phyloP scores from a whole-genome alignment of 257 asterid genomes.

The Capsicum chinense region DNA sequence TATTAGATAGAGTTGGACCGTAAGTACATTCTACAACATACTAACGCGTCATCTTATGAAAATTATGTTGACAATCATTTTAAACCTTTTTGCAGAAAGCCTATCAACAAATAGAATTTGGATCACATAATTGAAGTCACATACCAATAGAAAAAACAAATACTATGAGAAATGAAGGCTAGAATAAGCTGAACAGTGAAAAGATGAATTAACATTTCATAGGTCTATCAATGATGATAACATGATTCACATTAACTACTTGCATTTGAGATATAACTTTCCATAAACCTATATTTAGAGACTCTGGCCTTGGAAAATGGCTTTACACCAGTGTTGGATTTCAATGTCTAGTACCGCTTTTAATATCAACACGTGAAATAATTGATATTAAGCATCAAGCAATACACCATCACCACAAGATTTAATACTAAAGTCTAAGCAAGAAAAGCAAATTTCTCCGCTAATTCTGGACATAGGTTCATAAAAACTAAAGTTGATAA shows the following conservation, averaged over 20 bases:
- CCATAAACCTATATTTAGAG: neutral
- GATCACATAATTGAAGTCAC: constrained; percentile 20
- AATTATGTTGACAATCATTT: neutral
- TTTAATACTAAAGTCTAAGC: neutral
- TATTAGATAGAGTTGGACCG: constrained; percentile 14
- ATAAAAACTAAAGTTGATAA: constrained; percentile 4
- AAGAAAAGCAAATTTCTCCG: neutral
- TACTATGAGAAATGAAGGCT: too few species aligned
- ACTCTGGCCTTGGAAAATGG: neutral
- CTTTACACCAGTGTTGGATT: neutral
- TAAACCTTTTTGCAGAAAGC: neutral
- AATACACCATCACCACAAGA: constrained; percentile 11
- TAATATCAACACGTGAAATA: neutral
- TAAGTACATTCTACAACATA: neutral
- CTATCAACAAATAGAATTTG: constrained; percentile 16
- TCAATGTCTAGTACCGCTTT: constrained; percentile 8
- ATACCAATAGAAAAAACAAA: too few species aligned
- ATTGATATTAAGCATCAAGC: constrained; percentile 9
- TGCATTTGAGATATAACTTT: constrained; percentile 16
- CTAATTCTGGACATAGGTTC: neutral
- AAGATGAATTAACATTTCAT: neutral
- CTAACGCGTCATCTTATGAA: neutral
- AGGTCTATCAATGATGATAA: constrained; percentile 5
- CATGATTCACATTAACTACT: neutral
- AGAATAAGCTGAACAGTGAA: too few species aligned